These are phyloP conservation scores for Pichia sp. DNA, from an alignment of 1,139 yeast species.

Conservation along the genomic window DNA sequence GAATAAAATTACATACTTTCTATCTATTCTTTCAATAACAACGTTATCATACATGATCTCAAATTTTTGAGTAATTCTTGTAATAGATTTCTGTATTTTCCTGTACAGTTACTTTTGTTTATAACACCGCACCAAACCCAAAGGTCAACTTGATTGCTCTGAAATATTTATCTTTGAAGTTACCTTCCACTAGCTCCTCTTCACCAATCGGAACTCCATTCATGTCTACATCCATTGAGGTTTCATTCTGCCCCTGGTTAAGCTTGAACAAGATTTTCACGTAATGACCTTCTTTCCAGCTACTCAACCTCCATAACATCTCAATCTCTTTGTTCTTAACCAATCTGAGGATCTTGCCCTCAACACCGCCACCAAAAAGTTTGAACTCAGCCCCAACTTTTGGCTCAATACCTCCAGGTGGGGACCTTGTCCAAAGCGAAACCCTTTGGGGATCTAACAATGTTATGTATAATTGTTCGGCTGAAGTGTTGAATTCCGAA, in stretches of 20 bases:
- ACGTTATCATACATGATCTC: not conserved
- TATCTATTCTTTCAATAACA: conserved; percentile 1
- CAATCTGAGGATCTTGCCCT: conserved; percentile 62
- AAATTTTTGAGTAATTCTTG: not conserved
- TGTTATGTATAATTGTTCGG: conserved; percentile 76
- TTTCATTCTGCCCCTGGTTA: conserved; percentile 76
- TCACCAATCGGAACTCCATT: conserved; percentile 96
- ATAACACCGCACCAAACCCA: conserved; percentile 86
- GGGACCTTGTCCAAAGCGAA: conserved; percentile 84
- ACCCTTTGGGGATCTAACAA: conserved; percentile 72
- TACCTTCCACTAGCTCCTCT: conserved; percentile 80
- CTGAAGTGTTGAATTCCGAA: conserved; percentile 80
- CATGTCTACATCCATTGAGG: conserved; percentile 76
- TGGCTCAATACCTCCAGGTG: conserved; percentile 58
- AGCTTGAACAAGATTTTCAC: conserved; percentile 65
- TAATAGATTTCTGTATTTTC: not conserved
- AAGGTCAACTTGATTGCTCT: conserved; percentile 84
- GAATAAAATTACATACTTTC: conserved; percentile 2
- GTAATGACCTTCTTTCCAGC: conserved; percentile 82
- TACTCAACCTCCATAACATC: conserved; percentile 81
- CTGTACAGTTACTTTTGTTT: conserved; percentile 13
- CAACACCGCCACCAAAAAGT: conserved; percentile 85
- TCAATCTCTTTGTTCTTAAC: conserved; percentile 56
- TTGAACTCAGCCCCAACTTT: conserved; percentile 59
- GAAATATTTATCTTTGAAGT: conserved; percentile 85